A percentile compares a stretch with the other conserved stretches of the same genome.
These are phyloP conservation scores for Ophiostoma ulmi DNA, from an alignment of 2,329 filamentous ascomycete genomes.

Conservation along the genomic window DNA sequence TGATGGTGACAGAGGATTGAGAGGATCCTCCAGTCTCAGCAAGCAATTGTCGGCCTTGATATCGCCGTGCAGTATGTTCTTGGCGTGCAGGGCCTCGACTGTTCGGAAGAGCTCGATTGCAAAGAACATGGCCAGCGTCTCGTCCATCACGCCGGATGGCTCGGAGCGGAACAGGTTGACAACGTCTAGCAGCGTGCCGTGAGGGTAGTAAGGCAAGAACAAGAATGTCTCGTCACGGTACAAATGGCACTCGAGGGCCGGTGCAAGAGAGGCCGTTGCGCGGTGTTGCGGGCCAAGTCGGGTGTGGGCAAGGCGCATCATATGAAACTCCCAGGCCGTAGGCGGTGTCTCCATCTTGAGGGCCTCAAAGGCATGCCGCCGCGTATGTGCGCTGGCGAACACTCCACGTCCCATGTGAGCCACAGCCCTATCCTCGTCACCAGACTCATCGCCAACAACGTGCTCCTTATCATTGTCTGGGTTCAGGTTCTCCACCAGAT, in stretches of 20 bases:
- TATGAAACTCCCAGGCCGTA: conserved; percentile 91
- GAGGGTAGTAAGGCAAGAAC: conserved; percentile 77
- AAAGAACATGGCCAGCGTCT: conserved; percentile 92
- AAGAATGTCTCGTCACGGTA: conserved; percentile 88
- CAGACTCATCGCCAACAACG: conserved; percentile 30
- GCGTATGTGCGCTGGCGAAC: conserved; percentile 48
- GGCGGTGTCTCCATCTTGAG: conserved; percentile 93
- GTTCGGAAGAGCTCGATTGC: conserved; percentile 85
- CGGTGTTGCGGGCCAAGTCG: conserved; percentile 68
- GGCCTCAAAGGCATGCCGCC: conserved; percentile 65
- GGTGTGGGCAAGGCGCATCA: conserved; percentile 75
- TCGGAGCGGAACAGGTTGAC: conserved; percentile 80
- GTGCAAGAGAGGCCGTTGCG: conserved; percentile 70
- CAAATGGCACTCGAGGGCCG: conserved; percentile 84
- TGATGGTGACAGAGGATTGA: conserved; percentile 28
- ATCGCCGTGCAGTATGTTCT: conserved; percentile 81
- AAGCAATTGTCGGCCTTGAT: conserved; percentile 95
- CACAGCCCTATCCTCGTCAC: conserved; percentile 35
- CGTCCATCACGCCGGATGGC: conserved; percentile 72
- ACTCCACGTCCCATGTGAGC: conserved; percentile 55
- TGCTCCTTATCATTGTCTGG: conserved; percentile 40
- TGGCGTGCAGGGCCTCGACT: conserved; percentile 76
- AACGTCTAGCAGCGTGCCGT: conserved; percentile 91
- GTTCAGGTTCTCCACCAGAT: conserved; percentile 72
- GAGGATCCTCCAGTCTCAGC: conserved; percentile 69